Evolutionary conservation across 1,284 basidiomycete species (phyloP), one percentile per base, ranked within the genome.

Genomic region (Tylopilus orsonianus): DNA sequence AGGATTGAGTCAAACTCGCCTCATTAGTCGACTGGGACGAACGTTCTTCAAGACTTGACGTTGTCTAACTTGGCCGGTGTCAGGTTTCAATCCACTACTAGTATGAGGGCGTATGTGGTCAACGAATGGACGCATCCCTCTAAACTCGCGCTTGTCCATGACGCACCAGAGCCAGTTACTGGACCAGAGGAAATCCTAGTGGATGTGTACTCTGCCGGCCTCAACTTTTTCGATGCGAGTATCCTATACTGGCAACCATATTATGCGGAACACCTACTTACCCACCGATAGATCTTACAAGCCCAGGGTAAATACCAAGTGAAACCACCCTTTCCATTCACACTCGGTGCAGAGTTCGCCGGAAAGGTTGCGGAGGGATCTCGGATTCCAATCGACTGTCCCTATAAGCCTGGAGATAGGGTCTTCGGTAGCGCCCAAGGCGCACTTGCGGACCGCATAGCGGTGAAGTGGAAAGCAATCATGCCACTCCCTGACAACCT

Each of bases 351-450:
- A 52, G 93, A 99, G 68, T 90, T 97, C 61, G 82, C 93, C 2
- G 96, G 96, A 0, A 78, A 74, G 48, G 83, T 98, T 56, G 76
- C 89, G 5, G 56, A 67, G 10, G 70, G 80, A 58, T 92, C 90
- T 16, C 90, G 86, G 12, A 87, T 97, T 26, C 96, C 95, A 2
- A 67, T 77, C 23, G 90, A 85, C 4, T 97, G 92, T 64, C 77
- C 80, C 1, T 91, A 86, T 65, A 82, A 85, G 60, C 81, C 79
- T 1, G 95, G 96, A 14, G 87, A 97, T 66, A 75, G 91, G 45
- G 90, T 99, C 0, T 96, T 97, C 62, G 96, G 96, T 5, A 82
- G 80, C n/a, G 78, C 75, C 0, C 85, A 90, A 62, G 96, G 92
- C 7, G 75, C 86, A 12, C 92, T 83, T 65, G 90, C 84, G 8